Evolutionary conservation across 2,329 filamentous ascomycete species (phyloP), one percentile per base, ranked within the genome.

Genomic region (Lasiodiplodia citricola): DNA sequence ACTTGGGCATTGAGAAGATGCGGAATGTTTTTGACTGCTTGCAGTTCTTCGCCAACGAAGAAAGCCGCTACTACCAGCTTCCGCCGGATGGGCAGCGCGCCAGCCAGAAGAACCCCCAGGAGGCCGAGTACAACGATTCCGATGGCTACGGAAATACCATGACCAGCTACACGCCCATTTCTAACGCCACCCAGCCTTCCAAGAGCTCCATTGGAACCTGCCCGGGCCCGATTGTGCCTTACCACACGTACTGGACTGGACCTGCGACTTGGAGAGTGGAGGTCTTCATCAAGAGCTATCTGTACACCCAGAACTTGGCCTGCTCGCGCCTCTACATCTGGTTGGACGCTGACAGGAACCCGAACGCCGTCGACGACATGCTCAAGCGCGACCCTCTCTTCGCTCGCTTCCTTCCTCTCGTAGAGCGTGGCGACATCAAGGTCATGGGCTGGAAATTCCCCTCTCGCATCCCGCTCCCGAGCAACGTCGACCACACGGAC

Each of bases 201-300:
- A 82, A 81, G 62, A 72, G 77, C 2, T 79, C 75, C 11, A 79
- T 83, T 47, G 85, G 85, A n/a, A 80, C 81, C 31, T 87, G 86
- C 70, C 80, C 84, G 52, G 86, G 86, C 2, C 85, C 85, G n/a
- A 85, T 87, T 70, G 81, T 87, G 37, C 85, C 85, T 4, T 87
- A 85, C 64, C 86, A 87, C 71, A 82, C 83, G 35, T 87, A 87
- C 80, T 87, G 86, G 86, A 86, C 85, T 8, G 86, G 86, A 3
- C 83, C 85, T 10, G 85, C 85, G 3, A 87, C 85, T 3, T 87
- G 86, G 86, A 79, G 86, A 54, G 83, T 87, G 52, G 86, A 87
- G 71, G 78, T 85, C 37, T 87, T 87, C 71, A 78, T 87, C 78
- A 87, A 87, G 77, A 83, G 83, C 67, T 86, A 87, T 72, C 81